Percentiles rank a stretch among this genome's conserved stretches.
Conservation (phyloP, 2,329 filamentous ascomycete genomes). For the Colletotrichum tabaci region DNA sequence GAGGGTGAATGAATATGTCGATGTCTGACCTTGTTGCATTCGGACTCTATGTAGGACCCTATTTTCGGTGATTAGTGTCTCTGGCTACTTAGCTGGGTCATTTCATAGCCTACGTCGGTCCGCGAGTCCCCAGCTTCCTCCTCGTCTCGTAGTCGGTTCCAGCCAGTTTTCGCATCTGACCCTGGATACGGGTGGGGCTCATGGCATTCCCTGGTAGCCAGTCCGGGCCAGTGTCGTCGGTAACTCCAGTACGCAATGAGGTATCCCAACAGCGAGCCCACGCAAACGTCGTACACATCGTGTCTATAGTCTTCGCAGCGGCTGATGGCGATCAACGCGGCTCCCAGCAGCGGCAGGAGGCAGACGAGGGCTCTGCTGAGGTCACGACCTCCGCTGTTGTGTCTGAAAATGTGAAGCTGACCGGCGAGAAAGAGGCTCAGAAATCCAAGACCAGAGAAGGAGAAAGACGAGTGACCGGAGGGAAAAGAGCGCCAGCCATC, state of each 20-base stretch:
- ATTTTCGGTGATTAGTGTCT: conserved; percentile 38
- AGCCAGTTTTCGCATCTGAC: conserved; percentile 51
- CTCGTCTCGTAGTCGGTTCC: conserved; percentile 67
- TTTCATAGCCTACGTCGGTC: conserved; percentile 57
- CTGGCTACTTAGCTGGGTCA: conserved; percentile 47
- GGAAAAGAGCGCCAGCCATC: conserved; percentile 91
- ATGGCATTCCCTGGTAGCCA: conserved; percentile 67
- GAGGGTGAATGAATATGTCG: conserved; percentile 4
- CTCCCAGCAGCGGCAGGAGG: conserved; percentile 72
- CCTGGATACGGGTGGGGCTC: conserved; percentile 70
- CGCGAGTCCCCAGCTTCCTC: conserved; percentile 60
- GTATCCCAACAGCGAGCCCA: conserved; percentile 73
- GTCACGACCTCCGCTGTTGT: conserved; percentile 62
- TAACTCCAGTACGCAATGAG: conserved; percentile 77
- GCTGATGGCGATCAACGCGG: conserved; percentile 78
- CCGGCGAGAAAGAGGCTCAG: conserved; percentile 79
- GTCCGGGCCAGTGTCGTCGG: conserved; percentile 72
- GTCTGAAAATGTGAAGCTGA: conserved; percentile 72
- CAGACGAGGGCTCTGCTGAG: conserved; percentile 71
- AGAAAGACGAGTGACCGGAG: conserved; percentile 83
- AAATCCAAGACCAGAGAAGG: conserved; percentile 85
- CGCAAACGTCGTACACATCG: conserved; percentile 78
- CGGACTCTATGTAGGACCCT: conserved; percentile 34
- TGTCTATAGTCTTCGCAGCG: conserved; percentile 80
- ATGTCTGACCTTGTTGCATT: conserved; percentile 21